Evolutionary conservation across 371 early-diverging fungal species (phyloP), one percentile per base, ranked within the genome.

Genomic region (Zopfochytrium polystomum): DNA sequence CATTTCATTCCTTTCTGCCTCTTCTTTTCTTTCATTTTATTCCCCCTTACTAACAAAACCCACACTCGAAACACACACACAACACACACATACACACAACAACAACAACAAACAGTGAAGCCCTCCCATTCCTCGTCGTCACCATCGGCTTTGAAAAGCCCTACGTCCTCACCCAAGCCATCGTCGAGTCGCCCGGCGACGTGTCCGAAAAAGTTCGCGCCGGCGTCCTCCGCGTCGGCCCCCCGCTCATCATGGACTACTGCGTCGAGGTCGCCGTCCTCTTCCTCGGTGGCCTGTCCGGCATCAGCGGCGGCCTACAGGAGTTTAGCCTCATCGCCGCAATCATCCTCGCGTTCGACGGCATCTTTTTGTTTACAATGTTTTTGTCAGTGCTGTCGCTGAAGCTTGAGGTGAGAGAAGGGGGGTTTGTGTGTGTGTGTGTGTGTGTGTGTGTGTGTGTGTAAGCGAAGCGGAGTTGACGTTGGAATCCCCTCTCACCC

Each of bases 71-170:
- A n/a, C n/a, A n/a, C n/a, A n/a, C n/a, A n/a, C n/a, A n/a, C n/a
- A n/a, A n/a, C n/a, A n/a, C n/a, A n/a, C n/a, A n/a, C n/a, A n/a
- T n/a, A n/a, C n/a, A n/a, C n/a, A n/a, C n/a, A n/a, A n/a, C n/a
- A n/a, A n/a, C n/a, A n/a, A n/a, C n/a, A n/a, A n/a, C n/a, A n/a
- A n/a, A n/a, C n/a, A n/a, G 87, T 55, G 93, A 95, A 70, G 91
- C 92, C 20, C 85, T 93, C 66, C 95, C 95, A 2, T 93, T 94
- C 77, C 82, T 95, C 50, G 86, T 90, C 42, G 87, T 92, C 53
- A 91, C 91, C n/a, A 85, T 94, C 42, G 94, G 94, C 0, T 94
- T 93, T 62, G 94, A 95, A 63, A 88, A 91, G 67, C 89, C 90
- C 43, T 86, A 85, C 71, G 80, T 80, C 22, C 80, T 95, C 61